These are phyloP conservation scores for Penicillium sp. DNA, from an alignment of 2,329 filamentous ascomycete species.

Conservation along the genomic window DNA sequence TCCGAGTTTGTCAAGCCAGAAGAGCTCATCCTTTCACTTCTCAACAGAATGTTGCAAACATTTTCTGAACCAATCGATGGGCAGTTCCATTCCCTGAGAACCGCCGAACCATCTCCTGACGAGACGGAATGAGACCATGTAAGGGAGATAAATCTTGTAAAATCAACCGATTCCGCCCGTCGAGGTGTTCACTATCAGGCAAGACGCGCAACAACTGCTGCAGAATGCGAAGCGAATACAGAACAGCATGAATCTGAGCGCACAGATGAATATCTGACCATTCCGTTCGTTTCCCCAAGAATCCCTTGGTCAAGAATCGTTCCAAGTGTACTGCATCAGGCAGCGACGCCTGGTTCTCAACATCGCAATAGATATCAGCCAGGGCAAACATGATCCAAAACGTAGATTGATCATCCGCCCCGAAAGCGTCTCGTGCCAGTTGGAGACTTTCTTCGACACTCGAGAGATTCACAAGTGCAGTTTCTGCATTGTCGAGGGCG, in stretches of 20 bases:
- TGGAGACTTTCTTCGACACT: slow-evolving; percentile 21
- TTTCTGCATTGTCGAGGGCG: slow-evolving; percentile 17
- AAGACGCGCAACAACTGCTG: slow-evolving; percentile 44
- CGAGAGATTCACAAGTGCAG: slow-evolving; percentile 13
- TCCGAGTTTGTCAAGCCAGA: no score
- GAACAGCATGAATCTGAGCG: slow-evolving; percentile 54
- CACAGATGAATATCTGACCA: slow-evolving; percentile 59
- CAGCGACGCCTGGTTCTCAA: slow-evolving; percentile 8
- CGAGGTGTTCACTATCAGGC: slow-evolving; percentile 19
- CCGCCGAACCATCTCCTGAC: slow-evolving; percentile 13
- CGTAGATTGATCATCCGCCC: slow-evolving; percentile 4
- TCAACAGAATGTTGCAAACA: slow-evolving; percentile 14
- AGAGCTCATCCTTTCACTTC: no score
- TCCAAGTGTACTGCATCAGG: slow-evolving; percentile 17
- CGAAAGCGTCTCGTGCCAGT: slow-evolving; percentile 13
- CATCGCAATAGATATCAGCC: slow-evolving; percentile 23
- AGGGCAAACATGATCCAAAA: slow-evolving; percentile 35
- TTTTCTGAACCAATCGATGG: slow-evolving; percentile 4
- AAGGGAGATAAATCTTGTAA: slow-evolving; percentile 26
- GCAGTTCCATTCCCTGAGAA: slow-evolving; percentile 8
- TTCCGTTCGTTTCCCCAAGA: slow-evolving; percentile 30
- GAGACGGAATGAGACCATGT: slow-evolving; percentile 25
- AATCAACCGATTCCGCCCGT: slow-evolving; percentile 10
- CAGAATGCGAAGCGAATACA: slow-evolving; percentile 59
- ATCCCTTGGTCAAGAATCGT: slow-evolving; percentile 26